Conservation (phyloP, 768 basidiomycete species). For the Nidula microcarpa region DNA sequence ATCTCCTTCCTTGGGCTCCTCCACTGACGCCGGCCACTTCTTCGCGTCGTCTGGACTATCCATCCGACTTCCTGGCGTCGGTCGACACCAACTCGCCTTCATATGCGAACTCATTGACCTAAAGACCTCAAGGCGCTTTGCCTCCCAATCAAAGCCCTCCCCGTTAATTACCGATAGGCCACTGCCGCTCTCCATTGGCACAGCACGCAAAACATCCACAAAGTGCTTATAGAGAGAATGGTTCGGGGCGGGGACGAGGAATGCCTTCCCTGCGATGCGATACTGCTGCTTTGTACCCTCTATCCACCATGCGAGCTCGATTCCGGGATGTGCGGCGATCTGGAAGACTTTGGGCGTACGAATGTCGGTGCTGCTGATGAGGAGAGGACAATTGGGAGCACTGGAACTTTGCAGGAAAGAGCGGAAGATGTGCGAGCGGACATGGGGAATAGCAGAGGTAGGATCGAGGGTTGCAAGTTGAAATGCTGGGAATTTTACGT, state of each 20-base stretch:
- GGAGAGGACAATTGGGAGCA: conserved; percentile 48
- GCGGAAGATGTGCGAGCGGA: conserved; percentile 66
- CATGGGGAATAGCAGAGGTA: conserved; percentile 42
- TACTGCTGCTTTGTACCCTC: conserved; percentile 67
- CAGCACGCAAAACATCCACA: conserved; percentile 14
- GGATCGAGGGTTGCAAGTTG: conserved; percentile 60
- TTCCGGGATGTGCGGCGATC: conserved; percentile 40
- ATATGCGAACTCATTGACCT: conserved; percentile 54
- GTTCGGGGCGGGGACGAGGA: conserved; percentile 48
- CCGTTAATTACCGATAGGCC: conserved; percentile 27
- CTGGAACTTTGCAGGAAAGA: conserved; percentile 43
- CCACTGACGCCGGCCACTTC: conserved; percentile 57
- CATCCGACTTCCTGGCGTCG: conserved; percentile 57
- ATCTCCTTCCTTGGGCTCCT: conserved; percentile 38
- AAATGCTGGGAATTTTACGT: conserved; percentile 34
- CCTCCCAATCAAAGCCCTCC: conserved; percentile 65
- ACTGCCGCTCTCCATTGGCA: conserved; percentile 8
- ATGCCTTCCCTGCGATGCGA: conserved; percentile 57
- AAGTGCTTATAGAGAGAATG: conserved; percentile 34
- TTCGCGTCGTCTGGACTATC: conserved; percentile 52
- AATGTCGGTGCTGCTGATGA: conserved; percentile 69
- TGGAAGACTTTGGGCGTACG: conserved; percentile 68
- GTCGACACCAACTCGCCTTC: conserved; percentile 72
- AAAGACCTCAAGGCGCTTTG: conserved; percentile 57
- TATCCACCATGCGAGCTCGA: conserved; percentile 78